Conservation (phyloP, 495 filamentous ascomycete genomes). For the Filosporella fistucella region DNA sequence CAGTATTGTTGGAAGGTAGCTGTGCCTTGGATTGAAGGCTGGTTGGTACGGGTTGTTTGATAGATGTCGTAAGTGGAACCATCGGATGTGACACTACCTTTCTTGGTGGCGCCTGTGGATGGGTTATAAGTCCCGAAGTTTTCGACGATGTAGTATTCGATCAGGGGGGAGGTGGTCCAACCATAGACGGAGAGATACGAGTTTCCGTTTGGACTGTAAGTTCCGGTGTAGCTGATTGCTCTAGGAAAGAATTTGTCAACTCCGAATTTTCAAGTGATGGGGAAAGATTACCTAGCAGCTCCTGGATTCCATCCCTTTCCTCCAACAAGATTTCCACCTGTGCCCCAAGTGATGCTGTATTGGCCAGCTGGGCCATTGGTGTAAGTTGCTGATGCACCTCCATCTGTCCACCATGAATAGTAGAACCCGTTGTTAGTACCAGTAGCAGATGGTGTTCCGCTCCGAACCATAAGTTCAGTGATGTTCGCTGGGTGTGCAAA, state of each 20-base stretch:
- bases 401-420: conserved; percentile 62
- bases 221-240: conserved; percentile 37
- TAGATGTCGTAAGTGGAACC: conserved; percentile 63
- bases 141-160: conserved; percentile 60
- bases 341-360: conserved; percentile 55
- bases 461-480: conserved; percentile 1
- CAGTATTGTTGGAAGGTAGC: conserved; percentile 54
- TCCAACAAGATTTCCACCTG: conserved; percentile 58
- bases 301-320: conserved; percentile 35
- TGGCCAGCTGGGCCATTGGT: conserved; percentile 51
- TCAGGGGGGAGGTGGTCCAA: conserved; percentile 50
- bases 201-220: conserved; percentile 42
- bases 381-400: conserved; percentile 47
- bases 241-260: neutral
- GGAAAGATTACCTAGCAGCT: conserved; percentile 36
- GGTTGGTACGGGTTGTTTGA: conserved; percentile 50
- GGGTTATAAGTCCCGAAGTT: conserved; percentile 51
- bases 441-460: neutral
- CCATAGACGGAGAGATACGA: conserved; percentile 53
- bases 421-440: conserved; percentile 26
- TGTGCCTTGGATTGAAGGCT: conserved; percentile 53
- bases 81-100: conserved; percentile 52
- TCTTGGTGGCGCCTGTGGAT: conserved; percentile 37
- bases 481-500: neutral
- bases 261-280: neutral